phyloP scores from a whole-genome alignment of 805 yeast genomes.

The Pichia heedii region DNA sequence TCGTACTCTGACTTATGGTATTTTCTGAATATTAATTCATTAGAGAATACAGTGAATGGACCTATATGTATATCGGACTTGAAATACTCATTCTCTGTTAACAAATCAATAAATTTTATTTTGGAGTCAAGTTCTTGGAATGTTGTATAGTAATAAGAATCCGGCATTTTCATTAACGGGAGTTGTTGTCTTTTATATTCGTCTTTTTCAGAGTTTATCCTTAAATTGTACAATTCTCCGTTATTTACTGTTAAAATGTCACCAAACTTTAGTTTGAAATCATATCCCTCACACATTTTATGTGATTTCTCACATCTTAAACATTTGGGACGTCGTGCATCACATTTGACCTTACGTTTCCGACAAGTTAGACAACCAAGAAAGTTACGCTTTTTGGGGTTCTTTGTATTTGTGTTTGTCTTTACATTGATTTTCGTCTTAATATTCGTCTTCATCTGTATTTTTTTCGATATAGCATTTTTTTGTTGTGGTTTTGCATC shows the following conservation, averaged over 20 bases:
- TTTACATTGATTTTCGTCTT: no score
- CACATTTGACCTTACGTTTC: constrained; percentile 45
- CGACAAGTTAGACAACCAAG: constrained; percentile 53
- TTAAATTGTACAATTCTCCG: constrained; percentile 15
- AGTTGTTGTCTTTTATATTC: constrained; percentile 32
- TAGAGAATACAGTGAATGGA: neutral
- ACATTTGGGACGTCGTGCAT: constrained; percentile 37
- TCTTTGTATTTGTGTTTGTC: neutral
- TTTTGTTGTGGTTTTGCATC: no score
- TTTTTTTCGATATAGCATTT: no score
- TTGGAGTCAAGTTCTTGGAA: constrained; percentile 31
- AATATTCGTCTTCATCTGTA: no score
- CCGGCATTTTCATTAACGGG: constrained; percentile 31
- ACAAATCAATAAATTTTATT: constrained; percentile 20
- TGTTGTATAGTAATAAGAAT: constrained; percentile 27
- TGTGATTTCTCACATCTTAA: constrained; percentile 37
- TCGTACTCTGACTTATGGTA: neutral
- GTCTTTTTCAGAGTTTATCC: constrained; percentile 2
- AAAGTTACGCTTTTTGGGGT: constrained; percentile 23
- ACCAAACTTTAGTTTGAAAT: constrained; percentile 39
- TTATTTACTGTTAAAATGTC: constrained; percentile 29
- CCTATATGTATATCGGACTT: neutral
- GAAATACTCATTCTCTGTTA: constrained; percentile 3
- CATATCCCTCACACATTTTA: constrained; percentile 41
- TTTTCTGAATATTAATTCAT: neutral